Conservation (phyloP, 1,284 basidiomycete genomes). For the Afroboletus lepidellus region DNA sequence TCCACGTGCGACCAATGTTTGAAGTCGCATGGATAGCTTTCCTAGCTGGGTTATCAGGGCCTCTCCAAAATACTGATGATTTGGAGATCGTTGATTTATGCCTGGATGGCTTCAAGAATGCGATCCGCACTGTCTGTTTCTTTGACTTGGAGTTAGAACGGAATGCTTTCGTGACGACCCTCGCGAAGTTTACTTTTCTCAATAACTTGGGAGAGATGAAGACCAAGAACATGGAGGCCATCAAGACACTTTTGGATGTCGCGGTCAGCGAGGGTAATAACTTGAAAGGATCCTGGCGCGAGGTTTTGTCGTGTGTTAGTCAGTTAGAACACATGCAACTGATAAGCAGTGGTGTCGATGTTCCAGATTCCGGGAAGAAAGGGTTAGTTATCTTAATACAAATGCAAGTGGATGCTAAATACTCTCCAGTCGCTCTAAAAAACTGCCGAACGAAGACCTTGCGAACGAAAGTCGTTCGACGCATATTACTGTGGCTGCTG, state of each 20-base stretch:
- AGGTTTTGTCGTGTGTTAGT: constrained; percentile 93
- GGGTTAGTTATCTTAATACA: constrained; percentile 50
- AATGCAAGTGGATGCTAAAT: constrained; percentile 6
- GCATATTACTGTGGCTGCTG: constrained; percentile 97
- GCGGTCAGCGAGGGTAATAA: constrained; percentile 93
- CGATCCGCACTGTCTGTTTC: constrained; percentile 90
- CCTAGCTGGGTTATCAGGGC: constrained; percentile 88
- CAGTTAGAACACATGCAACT: constrained; percentile 97
- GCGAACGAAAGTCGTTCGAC: constrained; percentile 96
- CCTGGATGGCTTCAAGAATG: constrained; percentile 90
- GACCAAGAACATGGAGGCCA: constrained; percentile 97
- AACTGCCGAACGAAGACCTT: constrained; percentile 86
- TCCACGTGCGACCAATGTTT: constrained; percentile 96
- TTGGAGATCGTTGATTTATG: constrained; percentile 90
- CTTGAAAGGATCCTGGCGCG: constrained; percentile 93
- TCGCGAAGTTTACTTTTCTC: constrained; percentile 95
- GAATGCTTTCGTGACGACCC: constrained; percentile 95
- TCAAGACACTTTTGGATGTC: constrained; percentile 90
- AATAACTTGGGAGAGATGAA: constrained; percentile 98
- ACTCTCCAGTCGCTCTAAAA: constrained; percentile 53
- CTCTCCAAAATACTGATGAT: constrained; percentile 90
- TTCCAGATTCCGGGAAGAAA: constrained; percentile 78
- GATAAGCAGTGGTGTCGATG: constrained; percentile 83
- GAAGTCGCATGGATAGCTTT: constrained; percentile 98
- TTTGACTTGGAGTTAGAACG: constrained; percentile 95